phyloP scores from a whole-genome alignment of 768 basidiomycete species.

The Rhodotorula graminis region DNA sequence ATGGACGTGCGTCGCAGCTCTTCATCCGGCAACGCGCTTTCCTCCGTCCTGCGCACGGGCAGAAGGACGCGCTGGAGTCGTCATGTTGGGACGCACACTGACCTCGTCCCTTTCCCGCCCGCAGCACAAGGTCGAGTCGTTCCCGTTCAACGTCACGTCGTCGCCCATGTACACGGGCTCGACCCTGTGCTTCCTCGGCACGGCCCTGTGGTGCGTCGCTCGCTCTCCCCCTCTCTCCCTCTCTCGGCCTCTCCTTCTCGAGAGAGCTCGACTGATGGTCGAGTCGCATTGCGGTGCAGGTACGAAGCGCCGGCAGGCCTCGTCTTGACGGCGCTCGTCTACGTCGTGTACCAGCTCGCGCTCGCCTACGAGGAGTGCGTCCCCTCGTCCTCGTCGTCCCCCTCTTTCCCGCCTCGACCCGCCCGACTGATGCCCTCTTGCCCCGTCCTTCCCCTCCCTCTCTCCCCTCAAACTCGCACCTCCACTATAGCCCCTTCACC shows the following conservation, averaged over 20 bases:
- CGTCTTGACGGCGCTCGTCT: conserved; percentile 72
- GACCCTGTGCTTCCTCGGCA: conserved; percentile 80
- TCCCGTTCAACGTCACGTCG: conserved; percentile 87
- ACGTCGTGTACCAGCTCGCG: conserved; percentile 75
- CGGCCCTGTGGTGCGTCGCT: conserved; percentile 69
- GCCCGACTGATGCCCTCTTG: too few species aligned
- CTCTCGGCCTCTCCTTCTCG: background rate
- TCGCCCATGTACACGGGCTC: conserved; percentile 98
- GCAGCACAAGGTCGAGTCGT: conserved; percentile 65
- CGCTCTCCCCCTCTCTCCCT: background rate
- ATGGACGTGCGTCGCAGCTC: conserved; percentile 58
- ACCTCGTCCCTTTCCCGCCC: too few species aligned
- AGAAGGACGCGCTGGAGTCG: too few species aligned
- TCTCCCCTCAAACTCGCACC: background rate
- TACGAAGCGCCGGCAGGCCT: conserved; percentile 80
- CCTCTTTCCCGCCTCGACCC: too few species aligned
- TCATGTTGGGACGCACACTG: background rate
- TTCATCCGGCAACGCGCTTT: too few species aligned
- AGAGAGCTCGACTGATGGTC: background rate
- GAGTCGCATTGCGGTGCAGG: conserved; percentile 50
- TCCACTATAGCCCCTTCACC: conserved; percentile 49
- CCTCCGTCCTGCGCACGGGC: too few species aligned
- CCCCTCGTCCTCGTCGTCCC: too few species aligned
- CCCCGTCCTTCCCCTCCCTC: background rate
- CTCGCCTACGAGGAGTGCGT: conserved; percentile 84